phyloP scores from a whole-genome alignment of 169 alveolate genomes.

The Condylostoma magnum region DNA sequence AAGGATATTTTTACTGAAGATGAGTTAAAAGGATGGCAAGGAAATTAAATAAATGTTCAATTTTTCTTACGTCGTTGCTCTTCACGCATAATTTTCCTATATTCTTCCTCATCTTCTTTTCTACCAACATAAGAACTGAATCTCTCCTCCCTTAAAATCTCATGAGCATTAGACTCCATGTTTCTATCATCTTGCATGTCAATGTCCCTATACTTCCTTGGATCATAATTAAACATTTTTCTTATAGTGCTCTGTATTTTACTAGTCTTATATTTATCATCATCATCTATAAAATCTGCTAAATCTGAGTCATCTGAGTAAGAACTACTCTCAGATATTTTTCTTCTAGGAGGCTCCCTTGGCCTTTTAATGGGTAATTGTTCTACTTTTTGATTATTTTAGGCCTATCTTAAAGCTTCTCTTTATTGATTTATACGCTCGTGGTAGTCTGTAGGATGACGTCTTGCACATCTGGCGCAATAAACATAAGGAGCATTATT shows the following conservation, averaged over 20 bases:
- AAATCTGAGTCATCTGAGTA: background rate
- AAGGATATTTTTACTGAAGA: constrained; percentile 13
- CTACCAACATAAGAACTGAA: constrained; percentile 21
- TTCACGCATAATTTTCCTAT: background rate
- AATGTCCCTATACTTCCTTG: constrained; percentile 16
- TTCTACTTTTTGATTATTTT: background rate
- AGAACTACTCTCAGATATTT: background rate
- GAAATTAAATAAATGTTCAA: too few species aligned
- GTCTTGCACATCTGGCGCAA: constrained; percentile 27
- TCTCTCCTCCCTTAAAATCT: constrained; percentile 8
- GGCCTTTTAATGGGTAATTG: background rate
- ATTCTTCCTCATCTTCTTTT: constrained; percentile 1
- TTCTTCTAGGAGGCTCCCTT: background rate
- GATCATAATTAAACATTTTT: constrained; percentile 21
- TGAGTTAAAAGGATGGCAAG: too few species aligned
- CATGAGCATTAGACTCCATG: constrained; percentile 17
- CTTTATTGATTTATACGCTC: background rate
- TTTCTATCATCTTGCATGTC: background rate
- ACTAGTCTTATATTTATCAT: background rate
- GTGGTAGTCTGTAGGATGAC: constrained; percentile 17
- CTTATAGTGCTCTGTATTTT: background rate
- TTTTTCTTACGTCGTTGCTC: too few species aligned
- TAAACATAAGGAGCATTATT: background rate
- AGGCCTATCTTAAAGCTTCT: background rate
- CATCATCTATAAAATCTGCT: constrained; percentile 24